Percentiles rank a stretch among this genome's conserved stretches.
Evolutionary conservation across 2,329 filamentous ascomycete genomes (phyloP).

Genomic region (Nemania diffusa): DNA sequence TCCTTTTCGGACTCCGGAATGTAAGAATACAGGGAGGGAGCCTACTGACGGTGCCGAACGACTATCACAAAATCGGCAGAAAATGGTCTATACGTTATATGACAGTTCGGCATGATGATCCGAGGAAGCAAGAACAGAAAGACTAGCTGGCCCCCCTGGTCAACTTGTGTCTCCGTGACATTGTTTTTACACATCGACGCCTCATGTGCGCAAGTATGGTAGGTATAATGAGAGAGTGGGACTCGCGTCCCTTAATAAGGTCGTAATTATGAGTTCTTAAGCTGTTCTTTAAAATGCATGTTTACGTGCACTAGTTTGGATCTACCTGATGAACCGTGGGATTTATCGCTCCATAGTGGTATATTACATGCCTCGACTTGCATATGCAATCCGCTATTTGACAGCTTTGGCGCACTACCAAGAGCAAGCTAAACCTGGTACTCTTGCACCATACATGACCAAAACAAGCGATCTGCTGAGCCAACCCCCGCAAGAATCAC

Average conservation of each 20-base stretch:
- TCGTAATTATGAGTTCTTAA: neutral
- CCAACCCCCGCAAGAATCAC: neutral
- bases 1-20: neutral
- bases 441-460: neutral
- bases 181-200: conserved; percentile 1
- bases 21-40: too few relatives aligned
- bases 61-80: neutral
- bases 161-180: neutral
- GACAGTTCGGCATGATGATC: neutral
- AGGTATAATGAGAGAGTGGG: neutral
- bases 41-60: neutral
- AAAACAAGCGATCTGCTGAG: neutral
- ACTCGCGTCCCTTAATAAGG: neutral
- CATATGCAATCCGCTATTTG: neutral
- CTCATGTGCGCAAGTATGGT: neutral
- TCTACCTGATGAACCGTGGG: neutral
- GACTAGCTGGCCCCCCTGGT: neutral
- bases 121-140: neutral
- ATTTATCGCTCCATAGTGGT: neutral
- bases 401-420: neutral
- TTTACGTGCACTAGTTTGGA: neutral
- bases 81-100: neutral
- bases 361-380: neutral
- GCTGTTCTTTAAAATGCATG: neutral
- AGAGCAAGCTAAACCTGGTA: neutral